Conservation (phyloP, 2,329 filamentous ascomycete genomes). For the Colletotrichum tropicale region DNA sequence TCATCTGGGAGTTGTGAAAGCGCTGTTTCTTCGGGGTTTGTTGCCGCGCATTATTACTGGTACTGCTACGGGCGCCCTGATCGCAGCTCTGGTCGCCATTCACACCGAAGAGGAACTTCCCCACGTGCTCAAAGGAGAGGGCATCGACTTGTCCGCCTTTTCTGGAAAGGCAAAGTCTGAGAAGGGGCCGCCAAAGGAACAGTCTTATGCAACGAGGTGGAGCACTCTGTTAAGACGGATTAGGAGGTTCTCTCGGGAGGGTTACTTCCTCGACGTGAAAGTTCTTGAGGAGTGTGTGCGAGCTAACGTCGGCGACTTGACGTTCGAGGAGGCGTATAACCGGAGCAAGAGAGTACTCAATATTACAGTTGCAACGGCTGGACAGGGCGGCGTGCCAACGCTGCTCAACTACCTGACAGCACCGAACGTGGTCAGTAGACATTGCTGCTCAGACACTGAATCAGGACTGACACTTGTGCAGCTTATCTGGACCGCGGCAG, state of each 20-base stretch:
- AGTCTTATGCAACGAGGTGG: slow-evolving; percentile 48
- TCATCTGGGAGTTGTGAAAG: slow-evolving; percentile 89
- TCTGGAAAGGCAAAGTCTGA: slow-evolving; percentile 33
- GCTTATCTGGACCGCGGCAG: slow-evolving; percentile 81
- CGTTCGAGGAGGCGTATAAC: slow-evolving; percentile 90
- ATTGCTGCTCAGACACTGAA: not conserved
- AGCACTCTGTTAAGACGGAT: slow-evolving; percentile 70
- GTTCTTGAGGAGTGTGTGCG: slow-evolving; percentile 85
- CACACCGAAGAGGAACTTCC: slow-evolving; percentile 87
- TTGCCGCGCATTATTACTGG: slow-evolving; percentile 91
- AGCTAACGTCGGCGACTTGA: slow-evolving; percentile 85
- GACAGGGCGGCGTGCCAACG: slow-evolving; percentile 77
- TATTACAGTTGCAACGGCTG: slow-evolving; percentile 83
- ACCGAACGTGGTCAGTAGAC: slow-evolving; percentile 79
- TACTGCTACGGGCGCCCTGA: slow-evolving; percentile 87
- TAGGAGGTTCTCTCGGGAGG: slow-evolving; percentile 72
- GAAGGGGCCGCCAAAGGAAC: slow-evolving; percentile 34
- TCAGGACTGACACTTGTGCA: slow-evolving; percentile 7
- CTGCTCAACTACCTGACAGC: slow-evolving; percentile 92
- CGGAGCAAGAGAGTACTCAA: slow-evolving; percentile 87
- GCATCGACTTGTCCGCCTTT: slow-evolving; percentile 85
- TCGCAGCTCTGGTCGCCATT: slow-evolving; percentile 85
- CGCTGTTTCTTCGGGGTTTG: slow-evolving; percentile 78
- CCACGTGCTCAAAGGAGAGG: slow-evolving; percentile 75
- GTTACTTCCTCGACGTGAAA: slow-evolving; percentile 82